Percentiles rank a stretch among this genome's conserved stretches.
phyloP scores from a whole-genome alignment of 768 basidiomycete species.

The Filobasidium floriforme region DNA sequence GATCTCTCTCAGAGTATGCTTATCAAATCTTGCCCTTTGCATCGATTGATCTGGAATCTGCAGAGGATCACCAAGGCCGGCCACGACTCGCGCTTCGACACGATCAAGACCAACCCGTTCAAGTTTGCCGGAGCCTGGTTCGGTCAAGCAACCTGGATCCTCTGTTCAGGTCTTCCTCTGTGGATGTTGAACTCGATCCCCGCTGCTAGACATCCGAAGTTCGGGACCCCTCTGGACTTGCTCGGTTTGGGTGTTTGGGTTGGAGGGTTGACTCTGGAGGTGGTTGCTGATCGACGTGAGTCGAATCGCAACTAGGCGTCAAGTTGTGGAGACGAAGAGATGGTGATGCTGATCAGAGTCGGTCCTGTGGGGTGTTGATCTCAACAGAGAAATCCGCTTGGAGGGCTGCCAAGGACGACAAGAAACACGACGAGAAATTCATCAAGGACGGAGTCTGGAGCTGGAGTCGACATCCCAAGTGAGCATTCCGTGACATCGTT shows the following conservation, averaged over 20 bases:
- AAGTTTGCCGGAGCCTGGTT: constrained; percentile 59
- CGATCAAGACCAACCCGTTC: constrained; percentile 51
- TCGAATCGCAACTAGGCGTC: no score
- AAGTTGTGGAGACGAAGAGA: no score
- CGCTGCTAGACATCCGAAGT: constrained; percentile 50
- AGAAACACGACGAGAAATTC: constrained; percentile 64
- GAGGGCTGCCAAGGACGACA: constrained; percentile 55
- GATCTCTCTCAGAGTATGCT: no score
- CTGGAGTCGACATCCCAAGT: constrained; percentile 68
- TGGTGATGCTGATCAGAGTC: not conserved
- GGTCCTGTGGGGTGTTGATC: no score
- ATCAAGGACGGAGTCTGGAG: constrained; percentile 63
- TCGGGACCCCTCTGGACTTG: constrained; percentile 54
- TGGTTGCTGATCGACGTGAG: constrained; percentile 53
- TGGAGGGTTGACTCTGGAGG: constrained; percentile 57
- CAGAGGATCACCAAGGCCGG: constrained; percentile 53
- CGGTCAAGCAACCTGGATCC: constrained; percentile 56
- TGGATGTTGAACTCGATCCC: constrained; percentile 57
- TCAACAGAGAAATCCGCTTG: constrained; percentile 55
- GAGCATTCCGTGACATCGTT: no score
- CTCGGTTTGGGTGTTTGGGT: constrained; percentile 54
- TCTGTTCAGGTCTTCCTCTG: constrained; percentile 62
- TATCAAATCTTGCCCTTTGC: not conserved
- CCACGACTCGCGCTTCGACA: constrained; percentile 61
- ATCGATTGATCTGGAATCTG: not conserved